A percentile compares a stretch with the other conserved stretches of the same genome.
Conservation (phyloP, 306 rosid genomes). For the Casuarina equisetifolia region DNA sequence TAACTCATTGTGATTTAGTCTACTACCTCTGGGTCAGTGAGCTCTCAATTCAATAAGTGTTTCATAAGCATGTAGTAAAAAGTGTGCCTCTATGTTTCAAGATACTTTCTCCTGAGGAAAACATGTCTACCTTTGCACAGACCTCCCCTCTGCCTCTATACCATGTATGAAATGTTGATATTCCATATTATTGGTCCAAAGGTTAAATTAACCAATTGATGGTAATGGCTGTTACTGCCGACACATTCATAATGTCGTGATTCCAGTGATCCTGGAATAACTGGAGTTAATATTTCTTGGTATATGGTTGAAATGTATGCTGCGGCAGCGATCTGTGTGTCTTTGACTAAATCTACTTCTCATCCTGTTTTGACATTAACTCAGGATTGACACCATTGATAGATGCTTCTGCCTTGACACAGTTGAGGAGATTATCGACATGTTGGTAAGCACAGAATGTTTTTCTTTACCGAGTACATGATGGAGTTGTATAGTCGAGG, state of each 20-base stretch:
- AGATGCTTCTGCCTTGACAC: slow-evolving; percentile 84
- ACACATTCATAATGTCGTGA: not conserved
- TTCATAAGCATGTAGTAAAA: not conserved
- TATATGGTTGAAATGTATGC: not conserved
- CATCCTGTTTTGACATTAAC: slow-evolving; percentile 22
- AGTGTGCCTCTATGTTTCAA: not conserved
- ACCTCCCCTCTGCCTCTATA: not conserved
- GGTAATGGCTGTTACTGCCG: not conserved
- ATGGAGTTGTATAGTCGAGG: not conserved
- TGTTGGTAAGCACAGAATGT: slow-evolving; percentile 68
- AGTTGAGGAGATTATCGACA: slow-evolving; percentile 81
- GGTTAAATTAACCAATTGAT: not conserved
- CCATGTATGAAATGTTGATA: not conserved
- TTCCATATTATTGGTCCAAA: not conserved
- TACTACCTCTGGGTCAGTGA: slow-evolving; percentile 4
- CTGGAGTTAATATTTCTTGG: not conserved
- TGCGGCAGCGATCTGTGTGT: not conserved
- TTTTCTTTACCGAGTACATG: not conserved
- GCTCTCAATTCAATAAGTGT: not conserved
- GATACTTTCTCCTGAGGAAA: not conserved
- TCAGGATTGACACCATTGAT: slow-evolving; percentile 70
- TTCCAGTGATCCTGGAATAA: not conserved
- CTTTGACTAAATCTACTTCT: slow-evolving; percentile 15
- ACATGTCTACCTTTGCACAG: not conserved
- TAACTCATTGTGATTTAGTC: slow-evolving; percentile 7